phyloP scores from a whole-genome alignment of 768 basidiomycete species.

The Russula vinacea region DNA sequence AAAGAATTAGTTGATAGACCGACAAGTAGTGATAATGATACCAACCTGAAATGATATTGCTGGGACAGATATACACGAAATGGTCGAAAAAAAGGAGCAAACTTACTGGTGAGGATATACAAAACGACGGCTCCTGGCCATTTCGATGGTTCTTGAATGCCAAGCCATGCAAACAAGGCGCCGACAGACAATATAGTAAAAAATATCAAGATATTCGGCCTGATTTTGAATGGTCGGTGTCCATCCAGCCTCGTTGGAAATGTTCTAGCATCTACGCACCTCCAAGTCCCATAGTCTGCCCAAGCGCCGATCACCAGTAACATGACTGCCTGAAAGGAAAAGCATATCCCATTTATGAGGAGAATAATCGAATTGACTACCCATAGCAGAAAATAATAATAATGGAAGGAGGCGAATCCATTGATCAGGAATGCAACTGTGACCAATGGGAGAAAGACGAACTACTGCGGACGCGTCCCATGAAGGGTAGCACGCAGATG shows the following conservation, averaged over 20 bases:
- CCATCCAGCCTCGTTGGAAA: not conserved
- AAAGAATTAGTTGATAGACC: not conserved
- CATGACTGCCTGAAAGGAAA: slow-evolving; percentile 68
- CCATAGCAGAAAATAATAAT: not conserved
- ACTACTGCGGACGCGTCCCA: slow-evolving; percentile 61
- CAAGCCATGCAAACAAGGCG: slow-evolving; percentile 76
- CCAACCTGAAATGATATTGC: slow-evolving; percentile 69
- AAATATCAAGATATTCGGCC: slow-evolving; percentile 74
- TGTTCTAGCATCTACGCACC: slow-evolving; percentile 38
- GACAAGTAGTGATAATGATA: not conserved
- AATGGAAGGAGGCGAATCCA: not conserved
- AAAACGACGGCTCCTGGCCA: slow-evolving; percentile 61
- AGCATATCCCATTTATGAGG: slow-evolving; percentile 75
- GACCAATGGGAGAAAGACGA: slow-evolving; percentile 30
- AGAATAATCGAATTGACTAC: slow-evolving; percentile 77
- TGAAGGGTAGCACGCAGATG: slow-evolving; percentile 63
- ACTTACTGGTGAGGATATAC: slow-evolving; percentile 63
- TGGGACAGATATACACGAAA: slow-evolving; percentile 33
- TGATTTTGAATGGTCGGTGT: slow-evolving; percentile 29
- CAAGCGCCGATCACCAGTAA: slow-evolving; percentile 68
- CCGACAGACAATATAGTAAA: slow-evolving; percentile 67
- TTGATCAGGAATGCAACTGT: not conserved
- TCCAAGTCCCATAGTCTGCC: slow-evolving; percentile 82
- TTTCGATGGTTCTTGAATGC: slow-evolving; percentile 59
- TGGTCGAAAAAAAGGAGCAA: not conserved